A percentile compares a stretch with the other conserved stretches of the same genome.
phyloP scores from a whole-genome alignment of 345 rosid genomes.

The Theobroma cacao region DNA sequence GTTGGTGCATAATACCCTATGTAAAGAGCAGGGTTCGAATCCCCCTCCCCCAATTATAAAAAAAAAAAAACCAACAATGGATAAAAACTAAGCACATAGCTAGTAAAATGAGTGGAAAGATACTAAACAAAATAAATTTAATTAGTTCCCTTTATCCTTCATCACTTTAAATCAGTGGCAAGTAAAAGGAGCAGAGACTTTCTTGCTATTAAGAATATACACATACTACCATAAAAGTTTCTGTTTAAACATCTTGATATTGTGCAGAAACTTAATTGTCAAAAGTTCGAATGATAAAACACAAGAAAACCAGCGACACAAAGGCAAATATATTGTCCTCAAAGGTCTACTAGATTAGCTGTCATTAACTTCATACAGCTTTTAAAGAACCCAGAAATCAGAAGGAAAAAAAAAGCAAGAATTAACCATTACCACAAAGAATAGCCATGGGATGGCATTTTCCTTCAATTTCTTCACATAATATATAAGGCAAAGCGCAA shows the following conservation, averaged over 20 bases:
- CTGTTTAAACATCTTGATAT: neutral
- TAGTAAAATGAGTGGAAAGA: neutral
- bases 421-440: no score
- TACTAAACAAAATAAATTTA: neutral
- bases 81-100: neutral
- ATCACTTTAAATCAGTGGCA: neutral
- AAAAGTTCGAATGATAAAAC: neutral
- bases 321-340: neutral
- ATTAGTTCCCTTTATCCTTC: neutral
- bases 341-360: neutral
- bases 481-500: neutral
- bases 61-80: neutral
- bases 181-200: neutral
- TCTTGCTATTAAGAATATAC: neutral
- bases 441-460: no score
- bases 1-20: no score
- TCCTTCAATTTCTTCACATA: neutral
- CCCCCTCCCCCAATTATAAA: no score
- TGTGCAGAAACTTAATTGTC: neutral
- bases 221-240: neutral
- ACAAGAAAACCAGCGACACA: neutral
- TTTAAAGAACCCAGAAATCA: neutral
- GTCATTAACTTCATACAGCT: slow-evolving; percentile 17
- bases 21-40: no score
- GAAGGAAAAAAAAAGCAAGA: neutral